A percentile compares a stretch with the other conserved stretches of the same genome.
Evolutionary conservation across 345 rosid genomes (phyloP).

Genomic region (Corymbia maculata): DNA sequence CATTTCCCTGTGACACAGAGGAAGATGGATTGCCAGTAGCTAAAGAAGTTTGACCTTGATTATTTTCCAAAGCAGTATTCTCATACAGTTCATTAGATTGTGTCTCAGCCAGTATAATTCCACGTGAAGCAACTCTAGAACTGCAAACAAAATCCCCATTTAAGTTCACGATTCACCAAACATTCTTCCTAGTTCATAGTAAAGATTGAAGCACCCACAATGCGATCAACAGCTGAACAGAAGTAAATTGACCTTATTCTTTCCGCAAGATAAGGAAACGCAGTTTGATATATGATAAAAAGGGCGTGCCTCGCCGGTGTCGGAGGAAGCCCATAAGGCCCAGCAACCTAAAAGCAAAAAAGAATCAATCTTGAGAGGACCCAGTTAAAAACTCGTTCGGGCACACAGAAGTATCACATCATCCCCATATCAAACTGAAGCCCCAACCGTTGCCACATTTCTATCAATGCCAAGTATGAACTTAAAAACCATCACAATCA

Average conservation of each 20-base stretch:
- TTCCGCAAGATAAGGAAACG: slow-evolving; percentile 77
- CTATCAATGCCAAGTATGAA: neutral
- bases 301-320: slow-evolving; percentile 92
- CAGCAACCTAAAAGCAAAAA: slow-evolving; percentile 44
- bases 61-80: slow-evolving; percentile 11
- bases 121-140: slow-evolving; percentile 63
- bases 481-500: neutral
- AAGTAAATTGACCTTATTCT: slow-evolving; percentile 54
- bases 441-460: neutral
- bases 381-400: neutral
- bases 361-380: neutral
- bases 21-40: slow-evolving; percentile 26
- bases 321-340: slow-evolving; percentile 76
- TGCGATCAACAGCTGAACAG: neutral
- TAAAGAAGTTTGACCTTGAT: slow-evolving; percentile 17
- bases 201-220: neutral
- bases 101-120: slow-evolving; percentile 53
- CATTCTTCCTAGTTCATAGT: neutral
- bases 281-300: slow-evolving; percentile 72
- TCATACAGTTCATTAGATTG: slow-evolving; percentile 33
- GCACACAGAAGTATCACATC: neutral
- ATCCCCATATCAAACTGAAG: neutral
- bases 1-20: slow-evolving; percentile 22
- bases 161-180: neutral
- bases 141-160: slow-evolving; percentile 14